Base-by-base conservation (phyloP, 352 stramenopile genomes). In the Phytophthora vignae region DNA sequence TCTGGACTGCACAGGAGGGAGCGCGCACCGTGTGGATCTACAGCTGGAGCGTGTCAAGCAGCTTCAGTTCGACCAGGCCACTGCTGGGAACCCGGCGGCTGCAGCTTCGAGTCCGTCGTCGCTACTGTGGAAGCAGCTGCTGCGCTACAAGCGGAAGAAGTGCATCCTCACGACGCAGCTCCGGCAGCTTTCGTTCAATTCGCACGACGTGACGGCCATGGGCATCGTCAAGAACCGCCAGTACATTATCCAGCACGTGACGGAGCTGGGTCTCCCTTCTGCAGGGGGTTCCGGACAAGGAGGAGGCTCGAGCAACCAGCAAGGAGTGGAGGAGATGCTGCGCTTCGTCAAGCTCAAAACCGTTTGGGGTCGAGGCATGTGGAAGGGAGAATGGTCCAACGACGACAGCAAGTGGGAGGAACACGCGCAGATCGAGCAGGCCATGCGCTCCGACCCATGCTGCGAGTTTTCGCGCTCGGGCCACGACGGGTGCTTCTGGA, bases 1-100 rank as follows among this genome's bases (percentile, higher is more conserved):
- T 38, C 74, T 98, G 8, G 92, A 98, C 58, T 93, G 95, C 57
- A 98, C 93, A 0, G 93, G 92, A 1, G 92, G 90, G 17, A 95
- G 85, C 57, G 88, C 82, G 15, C 77, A 95, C 52, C 90, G 91
- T 12, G 71, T 97, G 0, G 88, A 91, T n/a, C 66, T 96, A 25
- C 69, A 79, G 11, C 80, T 77, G n/a, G 81, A 88, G 25, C 71
- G 66, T n/a, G 64, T 73, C 14, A 74, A 76, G 48, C 71, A 77
- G 40, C 29, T 74, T 8, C 71, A 77, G 50, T 74, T 74, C 36
- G 66, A 68, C 33, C 64, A 77, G 53, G 53, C 65, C n/a, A 73
- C 53, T 48, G 57, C 67, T 15, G 21, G 73, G 22, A 60, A 72
- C 19, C 44, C n/a, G 55, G 49, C 31, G 11, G 60, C 33, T 44